Conservation (phyloP, 176 grass and related monocot species). For the Carex myosuroides region DNA sequence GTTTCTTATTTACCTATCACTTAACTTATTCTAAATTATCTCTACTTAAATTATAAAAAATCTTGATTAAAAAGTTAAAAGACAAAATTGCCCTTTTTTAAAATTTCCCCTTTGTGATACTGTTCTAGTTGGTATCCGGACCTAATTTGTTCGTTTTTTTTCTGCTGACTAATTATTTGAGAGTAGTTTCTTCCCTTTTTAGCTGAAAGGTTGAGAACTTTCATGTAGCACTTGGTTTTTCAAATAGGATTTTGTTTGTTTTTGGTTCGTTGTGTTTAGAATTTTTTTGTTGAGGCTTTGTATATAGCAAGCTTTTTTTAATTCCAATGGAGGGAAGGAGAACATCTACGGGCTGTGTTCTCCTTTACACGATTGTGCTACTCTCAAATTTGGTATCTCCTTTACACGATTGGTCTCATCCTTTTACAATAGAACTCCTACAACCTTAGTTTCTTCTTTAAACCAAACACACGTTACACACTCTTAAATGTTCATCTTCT, state of each 20-base stretch:
- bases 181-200: no score
- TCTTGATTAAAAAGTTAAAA: no score
- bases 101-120: no score
- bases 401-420: not conserved
- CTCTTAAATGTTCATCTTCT: not conserved
- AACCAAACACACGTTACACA: not conserved
- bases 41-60: no score
- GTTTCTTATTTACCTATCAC: no score
- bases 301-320: not conserved
- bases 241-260: not conserved
- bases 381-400: conserved; percentile 8
- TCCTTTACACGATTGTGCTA: not conserved
- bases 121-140: no score
- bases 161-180: no score
- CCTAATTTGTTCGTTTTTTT: no score
- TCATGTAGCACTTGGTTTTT: not conserved
- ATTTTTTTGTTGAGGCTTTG: not conserved
- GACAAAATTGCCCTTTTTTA: no score
- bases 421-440: not conserved
- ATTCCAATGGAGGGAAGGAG: conserved; percentile 3
- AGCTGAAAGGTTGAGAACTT: not conserved
- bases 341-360: conserved; percentile 1
- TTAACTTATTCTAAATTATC: no score
- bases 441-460: not conserved
- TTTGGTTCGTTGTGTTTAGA: not conserved